Evolutionary conservation across 352 stramenopile genomes (phyloP), one percentile per base, ranked within the genome.

Genomic region (Bremia lactucae): DNA sequence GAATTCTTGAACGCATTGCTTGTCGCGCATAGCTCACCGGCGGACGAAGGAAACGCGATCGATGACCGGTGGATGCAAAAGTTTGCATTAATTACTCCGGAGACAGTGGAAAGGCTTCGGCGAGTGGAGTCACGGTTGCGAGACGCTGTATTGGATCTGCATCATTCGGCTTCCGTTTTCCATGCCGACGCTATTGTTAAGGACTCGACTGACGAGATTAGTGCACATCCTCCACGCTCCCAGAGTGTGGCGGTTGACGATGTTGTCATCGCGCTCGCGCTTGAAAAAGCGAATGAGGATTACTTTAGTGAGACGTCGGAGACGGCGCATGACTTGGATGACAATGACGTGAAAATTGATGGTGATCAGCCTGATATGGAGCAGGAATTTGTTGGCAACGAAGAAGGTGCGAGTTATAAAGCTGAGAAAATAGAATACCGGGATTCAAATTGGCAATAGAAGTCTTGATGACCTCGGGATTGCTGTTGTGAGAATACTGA

Each of bases 1-100:
- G 70, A 83, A 36, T 86, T 82, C 33, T 20, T 86, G 36, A 66
- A 74, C 28, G 60, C 66, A 8, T 39, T 83, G 34, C 31, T 77
- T 21, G 55, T 54, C 13, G 49, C 52, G 3, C 57, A 66, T 19
- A 52, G 43, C 3, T 66, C 57, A 29, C 55, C 25, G 15, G 43
- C 43, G 21, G 31, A 49, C 6, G 52, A 66, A 42, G 53, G 15
- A 13, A 63, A 55, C 36, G n/a, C n/a, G n/a, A n/a, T n/a, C n/a
- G 43, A 51, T 37, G 50, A 46, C 46, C 44, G 53, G 16, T 72
- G 65, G 65, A 60, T 72, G 39, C 57, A 58, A 14, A 80, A 78
- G 35, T 86, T 83, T 21, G 57, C 61, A 7, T 56, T 55, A 6
- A 54, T 63, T n/a, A 65, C 68, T 4, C 73, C 73, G 0, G 55